Evolutionary conservation across 768 basidiomycete genomes (phyloP).

Genomic region (Pleurotus citrinopileatus): DNA sequence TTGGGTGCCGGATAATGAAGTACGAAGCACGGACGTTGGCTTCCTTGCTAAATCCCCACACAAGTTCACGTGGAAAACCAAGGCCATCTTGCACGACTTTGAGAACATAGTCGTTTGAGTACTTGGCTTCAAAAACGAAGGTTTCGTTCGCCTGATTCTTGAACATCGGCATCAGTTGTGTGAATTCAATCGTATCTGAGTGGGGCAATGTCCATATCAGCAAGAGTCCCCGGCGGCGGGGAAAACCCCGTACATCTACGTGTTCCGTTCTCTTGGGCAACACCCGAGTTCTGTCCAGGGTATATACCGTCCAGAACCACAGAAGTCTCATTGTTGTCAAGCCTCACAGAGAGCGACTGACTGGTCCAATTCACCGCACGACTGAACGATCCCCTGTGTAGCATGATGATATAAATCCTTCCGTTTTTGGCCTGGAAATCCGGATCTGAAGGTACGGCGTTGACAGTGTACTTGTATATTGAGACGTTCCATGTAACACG

Average conservation of each 20-base stretch:
- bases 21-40: background rate
- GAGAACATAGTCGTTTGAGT: background rate
- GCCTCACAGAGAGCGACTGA: background rate
- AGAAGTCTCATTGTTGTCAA: background rate
- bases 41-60: background rate
- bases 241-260: background rate
- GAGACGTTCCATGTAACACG: background rate
- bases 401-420: background rate
- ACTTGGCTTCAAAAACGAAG: background rate
- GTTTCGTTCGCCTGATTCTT: background rate
- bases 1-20: background rate
- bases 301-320: background rate
- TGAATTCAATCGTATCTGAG: background rate
- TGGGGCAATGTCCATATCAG: background rate
- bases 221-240: background rate
- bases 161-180: background rate
- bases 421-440: background rate
- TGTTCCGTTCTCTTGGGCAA: background rate
- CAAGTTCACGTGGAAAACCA: background rate
- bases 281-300: background rate
- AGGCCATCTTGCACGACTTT: background rate
- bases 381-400: background rate
- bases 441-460: background rate
- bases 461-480: background rate
- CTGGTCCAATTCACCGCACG: background rate